Evolutionary conservation across 1,139 yeast genomes (phyloP).

Genomic region (Geotrichum citri-aurantii): DNA sequence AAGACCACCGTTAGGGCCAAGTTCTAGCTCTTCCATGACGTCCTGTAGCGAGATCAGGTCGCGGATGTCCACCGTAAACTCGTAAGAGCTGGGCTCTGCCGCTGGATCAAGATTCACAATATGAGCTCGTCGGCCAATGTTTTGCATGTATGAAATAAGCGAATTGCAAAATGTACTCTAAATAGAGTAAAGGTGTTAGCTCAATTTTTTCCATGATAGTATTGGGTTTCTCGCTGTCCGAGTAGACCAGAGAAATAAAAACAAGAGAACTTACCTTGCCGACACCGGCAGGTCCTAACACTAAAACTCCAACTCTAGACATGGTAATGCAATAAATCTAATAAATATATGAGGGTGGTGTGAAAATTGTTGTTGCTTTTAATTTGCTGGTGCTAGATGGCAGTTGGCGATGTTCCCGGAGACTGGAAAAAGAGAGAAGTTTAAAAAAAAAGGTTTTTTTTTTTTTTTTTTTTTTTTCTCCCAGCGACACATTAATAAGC

Average conservation of each 20-base stretch:
- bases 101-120: conserved; percentile 96
- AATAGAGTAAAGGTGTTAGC: background rate
- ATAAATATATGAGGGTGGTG: background rate
- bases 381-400: background rate
- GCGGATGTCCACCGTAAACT: conserved; percentile 87
- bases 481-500: background rate
- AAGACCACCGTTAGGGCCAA: conserved; percentile 95
- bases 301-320: conserved; percentile 96
- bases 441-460: no score
- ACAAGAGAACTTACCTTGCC: conserved; percentile 49
- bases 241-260: conserved; percentile 3
- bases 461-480: background rate
- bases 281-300: conserved; percentile 96
- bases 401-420: background rate
- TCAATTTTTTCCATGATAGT: conserved; percentile 38
- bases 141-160: conserved; percentile 80
- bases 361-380: no score
- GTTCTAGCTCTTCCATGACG: conserved; percentile 91
- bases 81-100: conserved; percentile 87
- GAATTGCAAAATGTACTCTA: conserved; percentile 73
- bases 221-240: no score
- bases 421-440: background rate
- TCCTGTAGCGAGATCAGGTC: conserved; percentile 87
- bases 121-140: conserved; percentile 88
- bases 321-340: conserved; percentile 37